Conservation (phyloP, 371 early-diverging fungal species). For the Synchytrium microbalum region DNA sequence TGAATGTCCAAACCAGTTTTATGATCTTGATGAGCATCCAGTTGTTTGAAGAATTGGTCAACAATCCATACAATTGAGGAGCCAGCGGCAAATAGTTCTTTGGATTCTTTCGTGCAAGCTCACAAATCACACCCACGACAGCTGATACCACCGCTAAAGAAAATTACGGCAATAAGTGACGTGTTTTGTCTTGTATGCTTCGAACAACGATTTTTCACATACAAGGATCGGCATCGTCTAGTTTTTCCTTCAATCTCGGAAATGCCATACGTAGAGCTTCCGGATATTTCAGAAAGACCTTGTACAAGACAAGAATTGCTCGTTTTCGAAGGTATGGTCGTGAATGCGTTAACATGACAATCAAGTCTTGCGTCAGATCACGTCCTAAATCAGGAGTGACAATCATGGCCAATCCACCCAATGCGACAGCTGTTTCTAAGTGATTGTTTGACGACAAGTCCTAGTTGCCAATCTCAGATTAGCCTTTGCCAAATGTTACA, state of each 20-base stretch:
- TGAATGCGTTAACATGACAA: slow-evolving; percentile 79
- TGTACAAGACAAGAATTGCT: slow-evolving; percentile 79
- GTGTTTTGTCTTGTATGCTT: background rate
- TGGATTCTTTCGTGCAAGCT: slow-evolving; percentile 85
- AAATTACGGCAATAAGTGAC: background rate
- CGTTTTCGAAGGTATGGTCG: slow-evolving; percentile 89
- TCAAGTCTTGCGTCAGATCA: slow-evolving; percentile 79
- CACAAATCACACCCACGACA: slow-evolving; percentile 90
- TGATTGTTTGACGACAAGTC: slow-evolving; percentile 75
- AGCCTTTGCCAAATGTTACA: background rate
- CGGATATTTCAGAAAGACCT: slow-evolving; percentile 80
- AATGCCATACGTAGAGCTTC: slow-evolving; percentile 80
- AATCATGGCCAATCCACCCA: slow-evolving; percentile 84
- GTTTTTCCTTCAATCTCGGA: slow-evolving; percentile 75
- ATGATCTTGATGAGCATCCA: slow-evolving; percentile 98
- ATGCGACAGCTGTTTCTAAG: slow-evolving; percentile 79
- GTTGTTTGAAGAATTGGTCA: slow-evolving; percentile 84
- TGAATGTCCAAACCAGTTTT: slow-evolving; percentile 61
- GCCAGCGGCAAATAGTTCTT: slow-evolving; percentile 85
- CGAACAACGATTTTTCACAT: too few relatives aligned
- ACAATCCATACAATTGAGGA: slow-evolving; percentile 81
- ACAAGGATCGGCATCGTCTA: slow-evolving; percentile 91
- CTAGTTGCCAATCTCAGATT: slow-evolving; percentile 30
- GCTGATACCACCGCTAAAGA: slow-evolving; percentile 76
- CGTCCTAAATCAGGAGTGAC: slow-evolving; percentile 85